phyloP scores from a whole-genome alignment of 768 basidiomycete species.

The Calocybe gangraenosa region DNA sequence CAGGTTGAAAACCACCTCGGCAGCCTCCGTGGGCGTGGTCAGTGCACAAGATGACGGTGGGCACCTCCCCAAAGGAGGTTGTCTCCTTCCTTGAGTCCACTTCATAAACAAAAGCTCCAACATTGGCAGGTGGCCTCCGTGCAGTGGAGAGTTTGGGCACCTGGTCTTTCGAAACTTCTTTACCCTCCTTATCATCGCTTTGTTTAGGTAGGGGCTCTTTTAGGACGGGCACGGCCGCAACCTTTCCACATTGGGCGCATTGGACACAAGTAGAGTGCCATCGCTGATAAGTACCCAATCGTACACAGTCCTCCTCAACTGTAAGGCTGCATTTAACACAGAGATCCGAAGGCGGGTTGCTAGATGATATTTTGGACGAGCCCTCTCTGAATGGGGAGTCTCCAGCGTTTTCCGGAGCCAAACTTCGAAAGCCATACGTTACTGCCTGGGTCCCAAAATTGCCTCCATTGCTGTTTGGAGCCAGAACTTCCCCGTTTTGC shows the following conservation, averaged over 20 bases:
- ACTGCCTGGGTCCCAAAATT: conserved; percentile 83
- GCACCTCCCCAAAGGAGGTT: conserved; percentile 67
- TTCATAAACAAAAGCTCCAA: conserved; percentile 75
- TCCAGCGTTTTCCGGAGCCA: conserved; percentile 88
- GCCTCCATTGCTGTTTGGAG: conserved; percentile 34
- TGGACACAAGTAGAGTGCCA: conserved; percentile 97
- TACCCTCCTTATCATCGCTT: conserved; percentile 45
- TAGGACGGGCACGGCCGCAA: conserved; percentile 56
- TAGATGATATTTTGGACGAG: conserved; percentile 50
- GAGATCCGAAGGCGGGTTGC: conserved; percentile 80
- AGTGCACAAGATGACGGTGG: conserved; percentile 70
- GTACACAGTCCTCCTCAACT: conserved; percentile 96
- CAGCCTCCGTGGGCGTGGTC: conserved; percentile 71
- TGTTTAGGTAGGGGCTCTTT: conserved; percentile 55
- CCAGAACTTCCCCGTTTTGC: conserved; percentile 60
- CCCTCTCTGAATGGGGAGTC: conserved; percentile 72
- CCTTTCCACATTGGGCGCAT: conserved; percentile 76
- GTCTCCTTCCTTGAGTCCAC: conserved; percentile 64
- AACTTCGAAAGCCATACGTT: conserved; percentile 88
- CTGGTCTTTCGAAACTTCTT: conserved; percentile 33
- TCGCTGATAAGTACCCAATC: conserved; percentile 91
- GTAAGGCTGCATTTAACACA: conserved; percentile 87
- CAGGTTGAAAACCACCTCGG: conserved; percentile 79
- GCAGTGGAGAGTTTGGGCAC: conserved; percentile 59
- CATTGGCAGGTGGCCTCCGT: conserved; percentile 78